Base-by-base conservation (phyloP, 148 eudicot species). In the Chenopodium album region DNA sequence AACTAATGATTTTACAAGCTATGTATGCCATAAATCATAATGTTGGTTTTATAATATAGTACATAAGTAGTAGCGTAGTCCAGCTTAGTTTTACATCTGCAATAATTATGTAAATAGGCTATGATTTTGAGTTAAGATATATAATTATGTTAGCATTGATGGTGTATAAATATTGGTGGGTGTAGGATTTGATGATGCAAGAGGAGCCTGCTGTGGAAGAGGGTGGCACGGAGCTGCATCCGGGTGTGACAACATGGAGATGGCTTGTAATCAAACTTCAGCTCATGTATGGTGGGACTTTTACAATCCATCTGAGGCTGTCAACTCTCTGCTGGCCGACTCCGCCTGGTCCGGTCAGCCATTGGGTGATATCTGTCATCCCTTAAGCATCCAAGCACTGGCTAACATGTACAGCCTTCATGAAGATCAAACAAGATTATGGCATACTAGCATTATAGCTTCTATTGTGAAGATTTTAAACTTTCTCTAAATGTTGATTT, bases 261-360 rank as follows among this genome's bases (percentile, higher is more conserved):
- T 83, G 86, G 91, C 91, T 19, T 90, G 93, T 76, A 73, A 46
- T 8, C 68, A 89, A 48, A 59, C 80, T 7, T 85, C 87, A 31
- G 14, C 71, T 37, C 79, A 86, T 74, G 64, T 92, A 12, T 92
- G 93, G 93, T 92, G 95, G 93, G 93, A 90, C 76, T 85, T 88
- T 9, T 88, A 87, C 84, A 92, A 92, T 71, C 95, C 95, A 4
- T 86, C 90, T 6, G 80, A 82, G 60, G 80, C 84, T 11, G 89
- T 86, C 20, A 89, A 89, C 82, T 87, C 91, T 13, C 68, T 92
- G 72, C 83, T 90, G 3, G 93, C 93, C 29, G 84, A 90, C 31
- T 92, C 93, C 0, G 90, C 84, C 9, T 92, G 93, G 93, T 86
- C 88, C 0, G 90, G 90, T 80, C 74, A 82, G 23, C 85, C 90